A percentile compares a stretch with the other conserved stretches of the same genome.
Evolutionary conservation across 2,329 filamentous ascomycete species (phyloP).

Genomic region (Aspergillus tubingensis): DNA sequence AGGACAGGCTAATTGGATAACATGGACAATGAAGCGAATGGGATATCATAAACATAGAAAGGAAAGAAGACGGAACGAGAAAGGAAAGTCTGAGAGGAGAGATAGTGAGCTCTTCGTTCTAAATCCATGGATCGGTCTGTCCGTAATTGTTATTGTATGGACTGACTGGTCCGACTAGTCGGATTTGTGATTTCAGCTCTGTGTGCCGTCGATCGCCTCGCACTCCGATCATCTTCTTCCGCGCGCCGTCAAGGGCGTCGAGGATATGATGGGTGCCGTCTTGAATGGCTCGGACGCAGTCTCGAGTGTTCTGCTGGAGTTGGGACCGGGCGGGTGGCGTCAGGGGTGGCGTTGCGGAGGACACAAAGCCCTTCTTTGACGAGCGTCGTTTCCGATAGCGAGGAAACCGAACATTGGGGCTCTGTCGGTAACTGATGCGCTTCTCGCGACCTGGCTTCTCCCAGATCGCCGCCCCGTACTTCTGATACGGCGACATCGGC

Average conservation of each 20-base stretch:
- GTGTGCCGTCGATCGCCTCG: constrained; percentile 39
- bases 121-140: constrained; percentile 34
- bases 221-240: constrained; percentile 36
- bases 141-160: constrained; percentile 28
- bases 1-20: constrained; percentile 1
- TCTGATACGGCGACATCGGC: constrained; percentile 40
- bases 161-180: constrained; percentile 41
- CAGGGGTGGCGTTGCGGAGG: constrained; percentile 18
- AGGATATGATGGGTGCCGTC: constrained; percentile 30
- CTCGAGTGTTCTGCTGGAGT: constrained; percentile 28
- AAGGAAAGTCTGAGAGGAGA: constrained; percentile 5
- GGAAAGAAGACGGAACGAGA: not conserved
- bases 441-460: constrained; percentile 31
- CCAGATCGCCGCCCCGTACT: constrained; percentile 39
- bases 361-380: constrained; percentile 9
- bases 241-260: constrained; percentile 34
- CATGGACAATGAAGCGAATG: not conserved
- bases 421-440: constrained; percentile 24
- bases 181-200: constrained; percentile 45
- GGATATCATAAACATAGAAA: not conserved
- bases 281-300: constrained; percentile 28
- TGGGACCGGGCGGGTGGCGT: constrained; percentile 24
- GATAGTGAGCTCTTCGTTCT: not conserved
- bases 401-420: constrained; percentile 23
- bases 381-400: constrained; percentile 17